Conservation (phyloP, 179 eudicot genomes). For the Sideroxylon spinosum region DNA sequence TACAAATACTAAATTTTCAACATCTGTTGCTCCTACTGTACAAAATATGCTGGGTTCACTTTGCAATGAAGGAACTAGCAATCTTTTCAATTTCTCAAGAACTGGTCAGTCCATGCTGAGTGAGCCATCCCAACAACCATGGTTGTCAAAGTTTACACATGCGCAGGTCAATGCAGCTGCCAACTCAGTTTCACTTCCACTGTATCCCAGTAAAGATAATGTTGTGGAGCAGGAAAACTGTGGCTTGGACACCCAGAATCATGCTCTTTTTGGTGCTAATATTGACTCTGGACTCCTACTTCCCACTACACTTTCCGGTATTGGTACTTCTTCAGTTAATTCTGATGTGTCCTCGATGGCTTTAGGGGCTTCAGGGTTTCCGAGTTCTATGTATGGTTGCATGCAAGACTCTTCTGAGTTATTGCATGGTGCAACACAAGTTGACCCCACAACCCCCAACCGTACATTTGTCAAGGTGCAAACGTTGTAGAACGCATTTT, state of each 20-base stretch:
- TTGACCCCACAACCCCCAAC: constrained; percentile 51
- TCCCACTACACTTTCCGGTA: constrained; percentile 70
- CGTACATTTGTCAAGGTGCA: constrained; percentile 84
- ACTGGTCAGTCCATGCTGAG: constrained; percentile 42
- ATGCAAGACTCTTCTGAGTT: constrained; percentile 76
- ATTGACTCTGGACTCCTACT: constrained; percentile 77
- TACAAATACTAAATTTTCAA: constrained; percentile 35
- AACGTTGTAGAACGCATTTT: too few species aligned
- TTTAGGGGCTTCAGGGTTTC: constrained; percentile 67
- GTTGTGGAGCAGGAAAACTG: constrained; percentile 53
- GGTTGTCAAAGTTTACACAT: constrained; percentile 54
- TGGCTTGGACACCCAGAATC: constrained; percentile 65
- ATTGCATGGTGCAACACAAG: constrained; percentile 69
- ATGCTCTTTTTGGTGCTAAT: constrained; percentile 58
- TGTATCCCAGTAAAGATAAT: constrained; percentile 65
- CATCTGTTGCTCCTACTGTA: constrained; percentile 39
- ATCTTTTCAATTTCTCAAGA: constrained; percentile 53
- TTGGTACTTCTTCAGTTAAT: constrained; percentile 43
- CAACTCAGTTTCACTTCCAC: constrained; percentile 58
- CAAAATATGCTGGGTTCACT: constrained; percentile 60
- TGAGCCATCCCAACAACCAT: constrained; percentile 59
- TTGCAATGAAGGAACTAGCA: constrained; percentile 56
- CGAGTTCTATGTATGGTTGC: constrained; percentile 56
- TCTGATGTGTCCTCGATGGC: constrained; percentile 63
- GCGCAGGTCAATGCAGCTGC: constrained; percentile 46